A percentile compares a stretch with the other conserved stretches of the same genome.
phyloP scores from a whole-genome alignment of 1,284 basidiomycete genomes.

The Sanghuangporus weigelae region DNA sequence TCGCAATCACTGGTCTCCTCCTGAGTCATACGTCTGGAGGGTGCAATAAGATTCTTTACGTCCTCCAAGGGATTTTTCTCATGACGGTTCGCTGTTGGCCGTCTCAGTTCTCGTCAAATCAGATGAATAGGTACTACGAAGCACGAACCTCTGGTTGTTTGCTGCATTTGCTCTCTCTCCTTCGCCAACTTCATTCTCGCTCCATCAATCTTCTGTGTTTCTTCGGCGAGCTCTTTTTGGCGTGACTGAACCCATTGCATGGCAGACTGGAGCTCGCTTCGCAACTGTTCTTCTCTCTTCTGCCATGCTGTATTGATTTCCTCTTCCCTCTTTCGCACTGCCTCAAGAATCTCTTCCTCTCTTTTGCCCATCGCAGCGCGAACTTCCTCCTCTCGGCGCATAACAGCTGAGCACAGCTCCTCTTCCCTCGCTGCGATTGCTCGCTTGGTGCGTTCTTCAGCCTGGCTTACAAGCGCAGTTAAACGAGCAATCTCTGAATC shows the following conservation, averaged over 20 bases:
- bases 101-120: background rate
- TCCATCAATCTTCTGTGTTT: constrained; percentile 45
- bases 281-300: constrained; percentile 50
- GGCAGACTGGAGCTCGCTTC: constrained; percentile 41
- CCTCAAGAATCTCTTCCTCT: constrained; percentile 62
- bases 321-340: constrained; percentile 40
- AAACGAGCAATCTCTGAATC: constrained; percentile 48
- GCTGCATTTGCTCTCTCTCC: constrained; percentile 34
- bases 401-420: constrained; percentile 60
- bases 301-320: constrained; percentile 48
- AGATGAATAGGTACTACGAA: background rate
- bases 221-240: constrained; percentile 47
- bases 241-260: constrained; percentile 46
- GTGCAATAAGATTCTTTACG: constrained; percentile 62
- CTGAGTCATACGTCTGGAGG: constrained; percentile 39
- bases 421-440: constrained; percentile 61
- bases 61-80: constrained; percentile 65
- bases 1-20: constrained; percentile 23
- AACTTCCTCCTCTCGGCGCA: constrained; percentile 66
- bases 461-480: constrained; percentile 32
- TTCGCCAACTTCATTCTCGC: constrained; percentile 43
- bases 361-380: constrained; percentile 60
- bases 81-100: constrained; percentile 32
- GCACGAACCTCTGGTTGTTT: constrained; percentile 29
- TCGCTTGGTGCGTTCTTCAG: constrained; percentile 51